These are phyloP conservation scores for Fusarium verticillioides DNA, from an alignment of 2,329 filamentous ascomycete species.

Conservation along the genomic window DNA sequence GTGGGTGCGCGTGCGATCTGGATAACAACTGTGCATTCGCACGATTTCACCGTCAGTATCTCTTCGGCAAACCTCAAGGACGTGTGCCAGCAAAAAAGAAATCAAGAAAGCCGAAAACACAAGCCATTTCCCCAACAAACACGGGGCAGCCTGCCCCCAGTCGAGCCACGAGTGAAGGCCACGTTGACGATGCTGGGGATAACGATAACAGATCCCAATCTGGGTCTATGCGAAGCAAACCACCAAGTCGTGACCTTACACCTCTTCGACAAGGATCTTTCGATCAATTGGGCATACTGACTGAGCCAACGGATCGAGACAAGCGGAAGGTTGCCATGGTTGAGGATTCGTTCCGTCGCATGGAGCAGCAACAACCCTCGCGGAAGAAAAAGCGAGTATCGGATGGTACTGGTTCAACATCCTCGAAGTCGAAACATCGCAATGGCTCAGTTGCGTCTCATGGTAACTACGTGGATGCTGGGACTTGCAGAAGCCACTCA, in stretches of 20 bases:
- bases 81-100: constrained; percentile 60
- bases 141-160: constrained; percentile 72
- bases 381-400: constrained; percentile 73
- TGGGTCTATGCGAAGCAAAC: constrained; percentile 69
- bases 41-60: constrained; percentile 70
- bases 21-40: constrained; percentile 72
- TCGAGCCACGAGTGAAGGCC: constrained; percentile 71
- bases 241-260: constrained; percentile 73
- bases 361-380: constrained; percentile 67
- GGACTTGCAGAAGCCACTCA: constrained; percentile 64
- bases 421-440: constrained; percentile 54
- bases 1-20: constrained; percentile 79
- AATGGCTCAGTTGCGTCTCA: constrained; percentile 52
- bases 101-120: constrained; percentile 64
- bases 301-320: constrained; percentile 72
- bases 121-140: constrained; percentile 70
- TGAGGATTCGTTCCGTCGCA: constrained; percentile 71
- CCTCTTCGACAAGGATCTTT: constrained; percentile 70
- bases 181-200: constrained; percentile 64
- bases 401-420: constrained; percentile 57
- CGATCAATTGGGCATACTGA: constrained; percentile 69
- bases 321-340: constrained; percentile 75
- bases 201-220: constrained; percentile 60
- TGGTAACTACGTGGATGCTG: constrained; percentile 62
- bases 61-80: constrained; percentile 56